Evolutionary conservation across 495 filamentous ascomycete genomes (phyloP).

Genomic region (Penicillium goetzii): DNA sequence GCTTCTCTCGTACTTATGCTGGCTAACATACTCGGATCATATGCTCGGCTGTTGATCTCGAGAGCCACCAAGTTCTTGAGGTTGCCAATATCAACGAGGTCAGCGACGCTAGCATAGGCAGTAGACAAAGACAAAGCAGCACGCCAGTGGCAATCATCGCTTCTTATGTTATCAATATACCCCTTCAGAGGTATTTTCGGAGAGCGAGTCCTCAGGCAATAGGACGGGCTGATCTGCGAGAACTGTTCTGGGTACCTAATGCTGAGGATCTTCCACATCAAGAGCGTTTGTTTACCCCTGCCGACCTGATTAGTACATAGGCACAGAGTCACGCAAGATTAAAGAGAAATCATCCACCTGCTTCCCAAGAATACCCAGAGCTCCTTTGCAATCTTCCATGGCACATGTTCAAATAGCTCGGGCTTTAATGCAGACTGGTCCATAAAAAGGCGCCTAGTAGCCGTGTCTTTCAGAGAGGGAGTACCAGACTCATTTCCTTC

Average conservation of each 20-base stretch:
- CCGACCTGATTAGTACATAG: conserved; percentile 6
- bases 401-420: conserved; percentile 36
- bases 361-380: conserved; percentile 44
- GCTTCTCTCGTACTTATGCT: neutral
- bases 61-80: conserved; percentile 45
- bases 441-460: conserved; percentile 34
- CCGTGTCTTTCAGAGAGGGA: conserved; percentile 37
- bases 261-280: conserved; percentile 51
- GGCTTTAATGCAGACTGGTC: conserved; percentile 39
- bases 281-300: conserved; percentile 43
- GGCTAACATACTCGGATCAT: neutral
- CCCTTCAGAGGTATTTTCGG: conserved; percentile 33
- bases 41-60: conserved; percentile 30
- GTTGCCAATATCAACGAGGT: conserved; percentile 39
- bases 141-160: conserved; percentile 35
- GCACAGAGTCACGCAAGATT: neutral
- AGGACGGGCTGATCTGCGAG: conserved; percentile 24
- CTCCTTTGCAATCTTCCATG: conserved; percentile 43
- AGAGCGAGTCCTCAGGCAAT: conserved; percentile 27
- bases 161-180: conserved; percentile 42
- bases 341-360: conserved; percentile 26
- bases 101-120: conserved; percentile 31
- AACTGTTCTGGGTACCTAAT: conserved; percentile 42
- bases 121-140: conserved; percentile 35
- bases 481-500: conserved; percentile 30